Percentiles rank a stretch among this genome's conserved stretches.
These are phyloP conservation scores for Streptanthus diversifolius DNA, from an alignment of 345 rosid genomes.

Conservation along the genomic window DNA sequence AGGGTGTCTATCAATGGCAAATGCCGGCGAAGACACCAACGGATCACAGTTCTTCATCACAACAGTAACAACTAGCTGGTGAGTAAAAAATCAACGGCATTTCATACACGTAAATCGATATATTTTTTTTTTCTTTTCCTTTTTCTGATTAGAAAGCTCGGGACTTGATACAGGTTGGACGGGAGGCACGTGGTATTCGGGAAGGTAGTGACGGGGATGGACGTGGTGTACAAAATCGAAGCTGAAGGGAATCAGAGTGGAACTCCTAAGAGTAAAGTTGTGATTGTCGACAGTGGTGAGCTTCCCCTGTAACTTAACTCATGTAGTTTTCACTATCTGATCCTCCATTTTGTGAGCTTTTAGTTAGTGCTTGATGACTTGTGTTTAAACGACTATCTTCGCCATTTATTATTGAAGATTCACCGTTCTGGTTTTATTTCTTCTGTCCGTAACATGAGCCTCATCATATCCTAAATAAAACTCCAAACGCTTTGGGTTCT, in stretches of 20 bases:
- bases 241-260: slow-evolving; percentile 89
- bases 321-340: not conserved
- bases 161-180: slow-evolving; percentile 60
- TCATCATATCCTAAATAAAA: not conserved
- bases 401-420: not conserved
- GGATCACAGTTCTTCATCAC: slow-evolving; percentile 99
- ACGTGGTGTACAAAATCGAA: slow-evolving; percentile 87
- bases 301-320: slow-evolving; percentile 50
- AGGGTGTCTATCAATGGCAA: slow-evolving; percentile 94
- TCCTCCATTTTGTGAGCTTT: not conserved
- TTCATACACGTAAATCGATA: not conserved
- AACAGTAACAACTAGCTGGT: slow-evolving; percentile 95
- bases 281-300: slow-evolving; percentile 90
- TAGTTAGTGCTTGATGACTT: not conserved
- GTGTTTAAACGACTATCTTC: not conserved
- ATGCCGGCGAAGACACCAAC: slow-evolving; percentile 80
- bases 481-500: not conserved
- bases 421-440: not conserved
- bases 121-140: not conserved
- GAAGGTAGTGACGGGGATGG: slow-evolving; percentile 91
- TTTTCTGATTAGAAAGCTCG: slow-evolving; percentile 6
- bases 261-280: slow-evolving; percentile 84
- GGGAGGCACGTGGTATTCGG: slow-evolving; percentile 94
- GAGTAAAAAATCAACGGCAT: slow-evolving; percentile 5
- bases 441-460: not conserved